Percentiles rank a stretch among this genome's conserved stretches.
Evolutionary conservation across 495 filamentous ascomycete species (phyloP).

Genomic region (Astrocystis sublimbata): DNA sequence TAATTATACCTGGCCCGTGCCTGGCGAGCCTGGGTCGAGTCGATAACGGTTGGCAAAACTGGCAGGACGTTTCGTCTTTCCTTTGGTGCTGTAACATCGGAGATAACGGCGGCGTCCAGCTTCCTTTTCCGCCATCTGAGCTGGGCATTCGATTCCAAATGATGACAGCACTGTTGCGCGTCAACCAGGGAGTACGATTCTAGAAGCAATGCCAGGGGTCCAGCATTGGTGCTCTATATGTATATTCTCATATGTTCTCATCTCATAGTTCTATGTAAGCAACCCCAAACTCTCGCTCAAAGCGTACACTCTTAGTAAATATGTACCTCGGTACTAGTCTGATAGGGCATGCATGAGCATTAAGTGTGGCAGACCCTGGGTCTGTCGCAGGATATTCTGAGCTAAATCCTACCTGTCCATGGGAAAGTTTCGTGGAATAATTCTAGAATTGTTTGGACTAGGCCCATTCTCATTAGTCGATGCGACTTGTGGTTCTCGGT

Average conservation of each 20-base stretch:
- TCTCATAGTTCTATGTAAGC: background rate
- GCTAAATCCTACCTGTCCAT: background rate
- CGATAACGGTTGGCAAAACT: background rate
- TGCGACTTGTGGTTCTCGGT: too few species aligned
- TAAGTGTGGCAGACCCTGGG: background rate
- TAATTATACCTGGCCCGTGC: too few species aligned
- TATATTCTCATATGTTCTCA: too few species aligned
- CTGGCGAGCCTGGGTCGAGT: too few species aligned
- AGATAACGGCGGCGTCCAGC: slow-evolving; percentile 4
- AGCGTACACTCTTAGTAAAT: background rate
- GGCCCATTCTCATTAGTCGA: too few species aligned
- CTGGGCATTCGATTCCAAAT: slow-evolving; percentile 2
- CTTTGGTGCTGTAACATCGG: background rate
- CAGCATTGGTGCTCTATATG: background rate
- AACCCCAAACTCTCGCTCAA: background rate
- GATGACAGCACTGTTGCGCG: background rate
- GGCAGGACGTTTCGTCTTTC: background rate
- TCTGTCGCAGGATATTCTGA: background rate
- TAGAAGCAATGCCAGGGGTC: background rate
- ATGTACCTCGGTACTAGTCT: too few species aligned
- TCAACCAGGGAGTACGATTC: background rate
- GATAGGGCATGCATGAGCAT: background rate
- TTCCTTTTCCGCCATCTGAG: slow-evolving; percentile 5
- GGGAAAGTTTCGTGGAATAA: background rate
- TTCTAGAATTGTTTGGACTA: background rate